These are phyloP conservation scores for Talinum fruticosum DNA, from an alignment of 148 eudicot species.

Conservation along the genomic window DNA sequence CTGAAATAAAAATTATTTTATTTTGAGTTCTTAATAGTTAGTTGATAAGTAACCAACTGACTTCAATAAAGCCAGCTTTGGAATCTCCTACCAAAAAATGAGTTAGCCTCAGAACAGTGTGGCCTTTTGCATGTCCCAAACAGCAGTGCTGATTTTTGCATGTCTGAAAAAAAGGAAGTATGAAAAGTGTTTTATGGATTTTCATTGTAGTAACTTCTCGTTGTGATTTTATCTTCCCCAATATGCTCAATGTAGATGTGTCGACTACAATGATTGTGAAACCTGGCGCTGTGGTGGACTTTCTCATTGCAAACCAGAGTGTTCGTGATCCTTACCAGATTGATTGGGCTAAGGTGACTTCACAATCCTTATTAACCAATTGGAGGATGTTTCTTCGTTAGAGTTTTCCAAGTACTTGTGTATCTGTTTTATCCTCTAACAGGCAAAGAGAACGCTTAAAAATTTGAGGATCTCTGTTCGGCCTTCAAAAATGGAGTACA, in stretches of 20 bases:
- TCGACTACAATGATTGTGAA: slow-evolving; percentile 42
- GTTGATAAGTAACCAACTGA: not conserved
- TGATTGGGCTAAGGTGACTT: slow-evolving; percentile 50
- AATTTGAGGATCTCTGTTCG: slow-evolving; percentile 43
- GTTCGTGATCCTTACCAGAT: slow-evolving; percentile 33
- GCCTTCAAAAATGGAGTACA: slow-evolving; percentile 49
- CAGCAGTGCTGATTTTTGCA: no score
- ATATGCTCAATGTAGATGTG: slow-evolving; percentile 27
- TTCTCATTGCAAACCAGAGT: slow-evolving; percentile 44
- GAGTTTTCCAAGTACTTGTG: not conserved
- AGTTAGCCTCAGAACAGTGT: no score
- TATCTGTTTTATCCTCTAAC: not conserved
- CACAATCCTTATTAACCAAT: not conserved
- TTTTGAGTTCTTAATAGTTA: no score
- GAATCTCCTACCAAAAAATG: not conserved
- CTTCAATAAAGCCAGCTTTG: not conserved
- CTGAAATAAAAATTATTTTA: no score
- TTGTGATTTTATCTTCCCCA: not conserved
- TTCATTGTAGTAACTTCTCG: not conserved
- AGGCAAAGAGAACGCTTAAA: slow-evolving; percentile 60
- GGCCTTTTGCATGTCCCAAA: no score
- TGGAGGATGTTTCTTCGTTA: not conserved
- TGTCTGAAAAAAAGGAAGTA: not conserved
- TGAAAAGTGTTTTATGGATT: no score
- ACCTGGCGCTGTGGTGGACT: slow-evolving; percentile 40